Evolutionary conservation across 2,329 filamentous ascomycete species (phyloP).

Genomic region (Stagonosporopsis rhizophila): DNA sequence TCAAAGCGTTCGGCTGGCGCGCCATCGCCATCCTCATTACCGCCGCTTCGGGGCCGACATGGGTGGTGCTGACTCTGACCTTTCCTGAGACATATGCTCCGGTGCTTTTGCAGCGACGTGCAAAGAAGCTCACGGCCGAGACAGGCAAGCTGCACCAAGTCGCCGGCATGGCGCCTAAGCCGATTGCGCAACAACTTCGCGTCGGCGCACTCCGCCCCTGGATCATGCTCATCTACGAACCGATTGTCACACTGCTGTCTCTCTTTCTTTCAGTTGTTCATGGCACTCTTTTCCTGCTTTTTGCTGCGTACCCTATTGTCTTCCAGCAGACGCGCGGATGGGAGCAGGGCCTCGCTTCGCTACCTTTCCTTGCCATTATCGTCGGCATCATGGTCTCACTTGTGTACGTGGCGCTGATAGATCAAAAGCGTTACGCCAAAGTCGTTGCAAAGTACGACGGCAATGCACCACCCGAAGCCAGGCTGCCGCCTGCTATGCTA

Average conservation of each 20-base stretch:
- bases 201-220: conserved; percentile 63
- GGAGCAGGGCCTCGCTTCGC: conserved; percentile 61
- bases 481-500: conserved; percentile 58
- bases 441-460: conserved; percentile 35
- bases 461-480: conserved; percentile 61
- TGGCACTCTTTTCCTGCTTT: conserved; percentile 48
- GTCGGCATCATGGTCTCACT: conserved; percentile 58
- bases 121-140: conserved; percentile 70
- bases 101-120: conserved; percentile 72
- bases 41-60: conserved; percentile 72
- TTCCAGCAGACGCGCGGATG: conserved; percentile 64
- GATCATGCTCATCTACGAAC: conserved; percentile 63
- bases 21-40: conserved; percentile 76
- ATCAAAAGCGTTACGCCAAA: conserved; percentile 26
- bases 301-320: conserved; percentile 61
- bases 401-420: conserved; percentile 25
- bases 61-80: conserved; percentile 72
- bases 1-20: conserved; percentile 72
- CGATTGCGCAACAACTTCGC: conserved; percentile 62
- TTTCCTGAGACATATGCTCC: conserved; percentile 87
- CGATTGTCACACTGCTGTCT: conserved; percentile 51
- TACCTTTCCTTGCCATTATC: conserved; percentile 68
- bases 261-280: conserved; percentile 26
- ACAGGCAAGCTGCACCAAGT: conserved; percentile 67
- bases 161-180: conserved; percentile 42